Percentiles rank a stretch among this genome's conserved stretches.
Conservation (phyloP, 2,329 filamentous ascomycete genomes). For the Penicillium freii region DNA sequence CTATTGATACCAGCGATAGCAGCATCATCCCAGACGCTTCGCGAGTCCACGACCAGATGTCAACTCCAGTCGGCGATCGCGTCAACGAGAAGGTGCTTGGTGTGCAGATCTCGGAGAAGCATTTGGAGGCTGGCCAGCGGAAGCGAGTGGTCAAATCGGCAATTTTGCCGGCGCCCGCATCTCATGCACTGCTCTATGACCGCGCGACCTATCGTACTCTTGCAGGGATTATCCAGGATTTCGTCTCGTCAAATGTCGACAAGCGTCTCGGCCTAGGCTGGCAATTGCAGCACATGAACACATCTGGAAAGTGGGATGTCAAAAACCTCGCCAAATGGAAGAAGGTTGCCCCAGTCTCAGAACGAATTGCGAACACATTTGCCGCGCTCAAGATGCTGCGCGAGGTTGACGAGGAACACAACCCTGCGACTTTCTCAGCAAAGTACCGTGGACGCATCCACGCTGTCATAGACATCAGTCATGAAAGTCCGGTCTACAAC, state of each 20-base stretch:
- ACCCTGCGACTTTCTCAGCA: constrained; percentile 67
- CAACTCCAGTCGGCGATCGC: constrained; percentile 13
- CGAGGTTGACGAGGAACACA: constrained; percentile 81
- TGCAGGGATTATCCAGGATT: constrained; percentile 78
- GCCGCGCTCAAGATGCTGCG: constrained; percentile 90
- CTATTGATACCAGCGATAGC: constrained; percentile 26
- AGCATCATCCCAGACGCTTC: constrained; percentile 33
- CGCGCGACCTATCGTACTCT: constrained; percentile 72
- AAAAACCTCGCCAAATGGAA: constrained; percentile 95
- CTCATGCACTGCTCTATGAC: constrained; percentile 80
- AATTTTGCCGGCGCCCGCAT: constrained; percentile 72
- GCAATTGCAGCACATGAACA: constrained; percentile 86
- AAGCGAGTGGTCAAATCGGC: constrained; percentile 62
- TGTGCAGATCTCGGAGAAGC: constrained; percentile 26
- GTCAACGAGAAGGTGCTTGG: constrained; percentile 32
- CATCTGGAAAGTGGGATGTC: constrained; percentile 94
- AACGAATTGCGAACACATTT: constrained; percentile 74
- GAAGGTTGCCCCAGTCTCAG: constrained; percentile 72
- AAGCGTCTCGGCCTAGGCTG: constrained; percentile 77
- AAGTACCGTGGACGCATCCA: constrained; percentile 66
- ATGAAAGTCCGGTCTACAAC: constrained; percentile 87
- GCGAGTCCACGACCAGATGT: constrained; percentile 26
- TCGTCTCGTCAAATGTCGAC: constrained; percentile 72
- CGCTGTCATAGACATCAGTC: constrained; percentile 84
- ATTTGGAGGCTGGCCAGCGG: constrained; percentile 29